Evolutionary conservation across 2,329 filamentous ascomycete genomes (phyloP).

Genomic region (Diplodia mutila): DNA sequence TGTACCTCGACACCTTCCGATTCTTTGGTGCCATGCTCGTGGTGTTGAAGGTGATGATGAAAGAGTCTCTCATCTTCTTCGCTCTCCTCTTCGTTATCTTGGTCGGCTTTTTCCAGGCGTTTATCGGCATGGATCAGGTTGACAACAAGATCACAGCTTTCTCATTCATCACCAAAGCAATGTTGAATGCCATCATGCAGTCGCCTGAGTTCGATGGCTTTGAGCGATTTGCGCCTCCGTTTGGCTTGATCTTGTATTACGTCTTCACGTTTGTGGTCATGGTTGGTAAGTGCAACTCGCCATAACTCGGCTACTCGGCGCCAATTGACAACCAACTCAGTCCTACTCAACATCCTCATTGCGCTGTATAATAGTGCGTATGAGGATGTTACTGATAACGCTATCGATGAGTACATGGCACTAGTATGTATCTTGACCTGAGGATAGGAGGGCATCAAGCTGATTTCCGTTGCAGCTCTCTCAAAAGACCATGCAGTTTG

Average conservation of each 20-base stretch:
- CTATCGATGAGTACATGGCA: conserved; percentile 92
- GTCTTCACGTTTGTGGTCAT: conserved; percentile 97
- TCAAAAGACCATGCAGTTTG: conserved; percentile 95
- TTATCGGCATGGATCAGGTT: conserved; percentile 85
- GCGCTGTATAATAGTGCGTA: conserved; percentile 97
- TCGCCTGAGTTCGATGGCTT: conserved; percentile 89
- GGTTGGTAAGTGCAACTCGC: conserved; percentile 54
- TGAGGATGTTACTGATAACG: conserved; percentile 89
- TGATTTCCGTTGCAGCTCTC: neutral
- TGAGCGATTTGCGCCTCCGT: conserved; percentile 87
- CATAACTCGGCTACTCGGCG: too few species aligned
- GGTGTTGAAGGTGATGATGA: conserved; percentile 75
- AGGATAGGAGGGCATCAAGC: neutral
- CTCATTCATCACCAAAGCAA: conserved; percentile 74
- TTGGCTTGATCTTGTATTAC: conserved; percentile 95
- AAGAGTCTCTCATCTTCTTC: conserved; percentile 88
- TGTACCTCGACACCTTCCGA: conserved; percentile 89
- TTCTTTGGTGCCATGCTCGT: conserved; percentile 99
- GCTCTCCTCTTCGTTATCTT: conserved; percentile 83
- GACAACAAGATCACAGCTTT: conserved; percentile 68
- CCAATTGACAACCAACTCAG: conserved; percentile 30
- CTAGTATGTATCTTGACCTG: conserved; percentile 46
- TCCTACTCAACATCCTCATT: conserved; percentile 94
- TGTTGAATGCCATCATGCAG: conserved; percentile 90
- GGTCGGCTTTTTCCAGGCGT: conserved; percentile 87